Evolutionary conservation across 768 basidiomycete species (phyloP), one percentile per base, ranked within the genome.

Genomic region (Rhodocollybia butyracea): DNA sequence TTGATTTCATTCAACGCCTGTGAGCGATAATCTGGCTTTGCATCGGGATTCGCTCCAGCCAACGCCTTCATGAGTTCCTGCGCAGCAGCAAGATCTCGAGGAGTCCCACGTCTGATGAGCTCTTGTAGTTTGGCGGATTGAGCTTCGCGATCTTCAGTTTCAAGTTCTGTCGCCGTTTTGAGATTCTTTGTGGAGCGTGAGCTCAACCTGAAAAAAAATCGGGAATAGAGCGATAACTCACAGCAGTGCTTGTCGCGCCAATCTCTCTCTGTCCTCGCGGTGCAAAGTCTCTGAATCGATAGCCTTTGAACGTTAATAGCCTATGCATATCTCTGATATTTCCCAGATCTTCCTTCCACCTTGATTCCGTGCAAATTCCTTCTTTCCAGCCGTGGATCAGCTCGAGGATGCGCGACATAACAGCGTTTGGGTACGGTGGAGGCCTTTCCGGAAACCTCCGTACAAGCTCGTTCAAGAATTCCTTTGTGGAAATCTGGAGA

Each of bases 111-210:
- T 43, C 97, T 84, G 56, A 99, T 98, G 36, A 98, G 83, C 68
- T 99, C 97, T 71, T 99, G 97, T n/a, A 99, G 79, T 76, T 99
- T 98, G 0, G 97, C 97, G 0, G 88, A 87, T 67, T 99, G 96
- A 0, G 96, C 97, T 57, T 86, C 87, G 12, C 97, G 81, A 67
- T 99, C 97, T 67, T 98, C 97, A 57, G 85, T 87, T 66, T 99
- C 97, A 2, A 99, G 82, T 69, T 99, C 96, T 54, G 95, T 93
- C 0, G 97, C 95, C 0, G 91, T 87, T 76, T 98, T 98, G 27
- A 99, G 76, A 60, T 88, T 91, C 91, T 94, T n/a, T n/a, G n/a
- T n/a, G n/a, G n/a, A n/a, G n/a, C n/a, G 51, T n/a, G n/a, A n/a
- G n/a, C n/a, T n/a, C n/a, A n/a, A n/a, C n/a, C n/a, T n/a, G n/a